phyloP scores from a whole-genome alignment of 306 rosid species.

The Ochetophila trinervis region DNA sequence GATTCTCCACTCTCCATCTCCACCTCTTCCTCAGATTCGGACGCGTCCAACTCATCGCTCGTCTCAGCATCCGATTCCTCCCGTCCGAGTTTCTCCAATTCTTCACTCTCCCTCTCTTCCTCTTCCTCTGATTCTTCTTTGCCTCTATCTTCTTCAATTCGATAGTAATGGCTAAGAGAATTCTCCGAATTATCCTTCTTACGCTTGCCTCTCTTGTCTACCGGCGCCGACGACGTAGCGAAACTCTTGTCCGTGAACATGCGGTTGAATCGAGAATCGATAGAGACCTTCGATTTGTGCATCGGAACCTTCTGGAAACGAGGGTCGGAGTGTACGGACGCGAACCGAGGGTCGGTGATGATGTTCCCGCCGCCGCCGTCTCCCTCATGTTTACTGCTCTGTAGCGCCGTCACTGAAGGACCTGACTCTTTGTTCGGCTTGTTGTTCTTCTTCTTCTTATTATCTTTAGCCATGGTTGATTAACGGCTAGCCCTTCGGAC shows the following conservation, averaged over 20 bases:
- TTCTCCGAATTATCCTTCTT: slow-evolving; percentile 27
- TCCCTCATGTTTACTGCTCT: not conserved
- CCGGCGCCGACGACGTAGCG: slow-evolving; percentile 55
- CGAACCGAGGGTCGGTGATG: slow-evolving; percentile 61
- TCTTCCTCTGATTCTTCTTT: slow-evolving; percentile 26
- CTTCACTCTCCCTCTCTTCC: slow-evolving; percentile 17
- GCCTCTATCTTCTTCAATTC: slow-evolving; percentile 32
- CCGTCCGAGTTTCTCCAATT: slow-evolving; percentile 21
- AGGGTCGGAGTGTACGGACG: slow-evolving; percentile 69
- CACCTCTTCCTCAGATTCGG: slow-evolving; percentile 23
- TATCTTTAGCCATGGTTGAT: slow-evolving; percentile 30
- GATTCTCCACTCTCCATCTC: slow-evolving; percentile 25
- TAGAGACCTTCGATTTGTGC: slow-evolving; percentile 55
- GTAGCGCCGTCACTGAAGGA: slow-evolving; percentile 6
- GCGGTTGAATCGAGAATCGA: slow-evolving; percentile 70
- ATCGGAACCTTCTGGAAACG: slow-evolving; percentile 69
- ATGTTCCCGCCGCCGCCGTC: slow-evolving; percentile 21
- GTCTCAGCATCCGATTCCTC: slow-evolving; percentile 14
- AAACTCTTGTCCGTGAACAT: slow-evolving; percentile 60
- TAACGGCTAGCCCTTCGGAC: not conserved
- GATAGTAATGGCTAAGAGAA: slow-evolving; percentile 52
- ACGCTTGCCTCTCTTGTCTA: slow-evolving; percentile 77
- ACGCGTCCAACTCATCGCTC: slow-evolving; percentile 25
- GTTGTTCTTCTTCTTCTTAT: slow-evolving; percentile 25
- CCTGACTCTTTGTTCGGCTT: slow-evolving; percentile 23